Conservation (phyloP, 2,329 filamentous ascomycete species). For the Aschersonia sp. region DNA sequence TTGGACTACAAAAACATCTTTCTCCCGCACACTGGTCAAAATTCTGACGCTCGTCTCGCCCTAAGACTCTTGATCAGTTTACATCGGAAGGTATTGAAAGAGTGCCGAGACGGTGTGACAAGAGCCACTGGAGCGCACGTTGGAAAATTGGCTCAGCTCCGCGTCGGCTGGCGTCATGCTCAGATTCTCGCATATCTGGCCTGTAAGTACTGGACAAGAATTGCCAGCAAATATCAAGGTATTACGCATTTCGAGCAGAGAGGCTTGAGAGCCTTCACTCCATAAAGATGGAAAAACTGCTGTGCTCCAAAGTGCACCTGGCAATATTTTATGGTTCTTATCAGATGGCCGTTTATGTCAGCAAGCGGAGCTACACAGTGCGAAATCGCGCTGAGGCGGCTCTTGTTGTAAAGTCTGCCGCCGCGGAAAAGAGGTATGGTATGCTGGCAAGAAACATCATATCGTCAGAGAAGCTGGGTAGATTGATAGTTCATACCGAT, state of each 20-base stretch:
- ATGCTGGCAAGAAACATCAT: too few species aligned
- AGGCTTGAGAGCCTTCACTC: not conserved
- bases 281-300: conserved; percentile 1
- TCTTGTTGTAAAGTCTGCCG: too few species aligned
- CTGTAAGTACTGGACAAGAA: conserved; percentile 49
- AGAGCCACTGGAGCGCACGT: conserved; percentile 33
- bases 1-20: conserved; percentile 98
- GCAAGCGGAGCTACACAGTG: too few species aligned
- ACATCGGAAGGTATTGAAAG: conserved; percentile 1
- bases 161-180: conserved; percentile 50
- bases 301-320: not conserved
- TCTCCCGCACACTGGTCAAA: conserved; percentile 72
- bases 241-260: conserved; percentile 38
- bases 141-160: conserved; percentile 56
- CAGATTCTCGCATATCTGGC: conserved; percentile 53
- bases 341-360: too few species aligned
- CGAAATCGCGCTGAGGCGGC: too few species aligned
- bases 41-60: conserved; percentile 58
- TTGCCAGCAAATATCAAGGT: conserved; percentile 55
- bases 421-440: too few species aligned
- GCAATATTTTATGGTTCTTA: too few species aligned
- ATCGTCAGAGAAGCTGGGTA: too few species aligned
- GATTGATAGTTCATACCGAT: too few species aligned
- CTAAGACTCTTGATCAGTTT: conserved; percentile 20
- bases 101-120: conserved; percentile 1